phyloP scores from a whole-genome alignment of 2,329 filamentous ascomycete species.

The Fusarium sp. region DNA sequence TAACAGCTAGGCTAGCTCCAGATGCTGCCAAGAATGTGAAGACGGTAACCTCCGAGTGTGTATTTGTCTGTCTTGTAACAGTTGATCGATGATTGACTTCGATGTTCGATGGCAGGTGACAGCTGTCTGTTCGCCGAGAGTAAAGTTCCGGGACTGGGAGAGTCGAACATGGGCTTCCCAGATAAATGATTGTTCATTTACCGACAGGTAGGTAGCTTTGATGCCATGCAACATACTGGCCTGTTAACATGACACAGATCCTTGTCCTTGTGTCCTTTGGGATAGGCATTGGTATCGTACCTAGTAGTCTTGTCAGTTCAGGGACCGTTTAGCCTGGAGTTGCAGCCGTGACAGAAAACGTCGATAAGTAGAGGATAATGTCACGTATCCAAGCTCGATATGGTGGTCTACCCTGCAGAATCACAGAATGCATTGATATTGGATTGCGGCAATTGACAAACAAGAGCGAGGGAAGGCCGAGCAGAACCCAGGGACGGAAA shows the following conservation, averaged over 20 bases:
- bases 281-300: background rate
- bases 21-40: slow-evolving; percentile 22
- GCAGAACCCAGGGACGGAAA: slow-evolving; percentile 25
- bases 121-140: background rate
- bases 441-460: slow-evolving; percentile 19
- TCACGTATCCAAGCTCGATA: slow-evolving; percentile 4
- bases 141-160: slow-evolving; percentile 3
- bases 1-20: slow-evolving; percentile 22
- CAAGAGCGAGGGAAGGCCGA: slow-evolving; percentile 23
- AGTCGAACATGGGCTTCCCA: slow-evolving; percentile 6
- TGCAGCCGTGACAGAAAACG: slow-evolving; percentile 5
- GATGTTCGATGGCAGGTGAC: background rate
- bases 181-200: slow-evolving; percentile 38
- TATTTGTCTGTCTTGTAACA: background rate
- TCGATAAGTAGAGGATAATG: background rate
- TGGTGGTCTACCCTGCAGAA: slow-evolving; percentile 21
- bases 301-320: slow-evolving; percentile 20
- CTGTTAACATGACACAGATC: slow-evolving; percentile 26
- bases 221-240: slow-evolving; percentile 39
- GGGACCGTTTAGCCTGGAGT: slow-evolving; percentile 11
- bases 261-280: slow-evolving; percentile 24
- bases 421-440: slow-evolving; percentile 3
- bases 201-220: slow-evolving; percentile 41
- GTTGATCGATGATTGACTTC: slow-evolving; percentile 10
- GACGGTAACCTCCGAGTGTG: slow-evolving; percentile 4